Evolutionary conservation across 257 asterid species (phyloP).

Genomic region (Pogostemon cablin): DNA sequence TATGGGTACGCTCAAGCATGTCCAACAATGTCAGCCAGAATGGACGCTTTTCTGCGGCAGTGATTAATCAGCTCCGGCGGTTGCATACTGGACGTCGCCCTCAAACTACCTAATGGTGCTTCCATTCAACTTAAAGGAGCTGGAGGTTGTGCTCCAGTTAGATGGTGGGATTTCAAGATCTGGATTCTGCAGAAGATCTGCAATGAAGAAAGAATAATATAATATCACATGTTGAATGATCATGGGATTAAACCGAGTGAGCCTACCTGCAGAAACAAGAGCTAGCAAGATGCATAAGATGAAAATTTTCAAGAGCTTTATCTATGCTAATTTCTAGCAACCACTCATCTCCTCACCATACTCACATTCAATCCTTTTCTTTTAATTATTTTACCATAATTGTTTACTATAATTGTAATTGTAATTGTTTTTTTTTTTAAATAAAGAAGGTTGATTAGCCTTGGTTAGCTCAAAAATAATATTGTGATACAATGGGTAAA

Average conservation of each 20-base stretch:
- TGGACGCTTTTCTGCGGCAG: conserved; percentile 42
- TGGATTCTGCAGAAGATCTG: conserved; percentile 59
- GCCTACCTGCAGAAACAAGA: conserved; percentile 40
- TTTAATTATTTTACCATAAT: too few relatives aligned
- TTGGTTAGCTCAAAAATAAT: too few relatives aligned
- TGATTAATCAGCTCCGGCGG: conserved; percentile 33
- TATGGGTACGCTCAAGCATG: too few relatives aligned
- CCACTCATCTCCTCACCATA: too few relatives aligned
- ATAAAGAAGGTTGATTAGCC: too few relatives aligned
- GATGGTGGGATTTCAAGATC: conserved; percentile 60
- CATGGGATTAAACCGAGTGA: neutral
- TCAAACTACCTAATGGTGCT: conserved; percentile 55
- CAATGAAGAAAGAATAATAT: neutral
- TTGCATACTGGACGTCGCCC: conserved; percentile 49
- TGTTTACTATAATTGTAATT: too few relatives aligned
- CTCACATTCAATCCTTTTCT: too few relatives aligned
- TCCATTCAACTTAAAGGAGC: conserved; percentile 37
- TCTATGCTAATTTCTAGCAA: too few relatives aligned
- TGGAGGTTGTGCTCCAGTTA: conserved; percentile 43
- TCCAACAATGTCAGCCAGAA: too few relatives aligned
- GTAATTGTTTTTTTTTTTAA: too few relatives aligned
- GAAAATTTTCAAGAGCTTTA: conserved; percentile 32
- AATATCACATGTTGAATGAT: too few relatives aligned
- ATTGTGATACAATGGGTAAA: too few relatives aligned
- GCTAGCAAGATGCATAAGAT: conserved; percentile 36